Evolutionary conservation across 2,329 filamentous ascomycete genomes (phyloP).

Genomic region (Neofusicoccum laricinum): DNA sequence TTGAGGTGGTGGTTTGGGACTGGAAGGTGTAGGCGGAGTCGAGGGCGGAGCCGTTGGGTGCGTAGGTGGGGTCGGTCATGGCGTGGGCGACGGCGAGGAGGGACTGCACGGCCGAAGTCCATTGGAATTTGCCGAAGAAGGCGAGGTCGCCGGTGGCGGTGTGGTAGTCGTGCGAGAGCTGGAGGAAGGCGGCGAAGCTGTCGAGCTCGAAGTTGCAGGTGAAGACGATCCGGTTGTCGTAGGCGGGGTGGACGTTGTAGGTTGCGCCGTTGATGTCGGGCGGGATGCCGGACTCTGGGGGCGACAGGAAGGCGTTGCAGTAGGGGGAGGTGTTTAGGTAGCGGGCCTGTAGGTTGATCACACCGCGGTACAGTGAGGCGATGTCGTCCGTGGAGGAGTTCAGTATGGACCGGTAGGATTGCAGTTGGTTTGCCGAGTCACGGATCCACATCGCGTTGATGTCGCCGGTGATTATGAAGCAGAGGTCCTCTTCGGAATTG

Average conservation of each 20-base stretch:
- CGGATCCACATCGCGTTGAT: slow-evolving; percentile 57
- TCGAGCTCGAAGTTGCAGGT: slow-evolving; percentile 56
- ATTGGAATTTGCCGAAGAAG: slow-evolving; percentile 49
- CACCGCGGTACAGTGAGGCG: slow-evolving; percentile 65
- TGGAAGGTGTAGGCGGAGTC: slow-evolving; percentile 45
- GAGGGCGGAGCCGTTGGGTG: slow-evolving; percentile 42
- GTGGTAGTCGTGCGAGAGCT: slow-evolving; percentile 50
- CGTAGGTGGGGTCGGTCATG: slow-evolving; percentile 49
- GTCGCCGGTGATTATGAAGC: slow-evolving; percentile 58
- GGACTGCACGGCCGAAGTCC: slow-evolving; percentile 45
- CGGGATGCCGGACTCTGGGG: slow-evolving; percentile 44
- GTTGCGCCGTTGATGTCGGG: slow-evolving; percentile 41
- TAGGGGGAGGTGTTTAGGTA: slow-evolving; percentile 62
- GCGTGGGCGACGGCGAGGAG: slow-evolving; percentile 45
- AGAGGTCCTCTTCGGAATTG: slow-evolving; percentile 60
- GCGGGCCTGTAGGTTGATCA: slow-evolving; percentile 68
- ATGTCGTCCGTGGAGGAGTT: slow-evolving; percentile 57
- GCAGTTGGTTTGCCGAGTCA: slow-evolving; percentile 65
- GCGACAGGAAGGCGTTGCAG: slow-evolving; percentile 54
- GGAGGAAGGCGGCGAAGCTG: slow-evolving; percentile 50
- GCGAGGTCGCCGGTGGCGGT: slow-evolving; percentile 43
- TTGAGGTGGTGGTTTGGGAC: slow-evolving; percentile 42
- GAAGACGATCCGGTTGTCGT: slow-evolving; percentile 45
- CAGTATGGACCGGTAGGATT: slow-evolving; percentile 64
- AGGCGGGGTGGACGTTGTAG: slow-evolving; percentile 43